Percentiles rank a stretch among this genome's conserved stretches.
Conservation (phyloP, 352 stramenopile genomes). For the Globisporangium acanthophoron region DNA sequence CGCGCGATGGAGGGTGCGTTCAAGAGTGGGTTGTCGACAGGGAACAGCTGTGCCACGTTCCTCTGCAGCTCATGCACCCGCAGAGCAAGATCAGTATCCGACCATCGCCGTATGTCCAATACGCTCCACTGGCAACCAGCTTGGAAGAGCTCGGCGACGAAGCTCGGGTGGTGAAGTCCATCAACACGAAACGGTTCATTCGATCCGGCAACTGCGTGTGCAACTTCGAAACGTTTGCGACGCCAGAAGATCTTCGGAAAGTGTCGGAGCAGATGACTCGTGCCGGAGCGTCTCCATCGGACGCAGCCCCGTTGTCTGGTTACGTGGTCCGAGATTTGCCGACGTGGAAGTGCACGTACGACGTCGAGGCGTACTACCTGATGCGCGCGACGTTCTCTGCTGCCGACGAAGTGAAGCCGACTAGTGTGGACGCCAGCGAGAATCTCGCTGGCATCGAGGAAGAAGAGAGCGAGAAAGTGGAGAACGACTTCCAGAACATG, state of each 20-base stretch:
- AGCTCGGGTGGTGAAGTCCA: constrained; percentile 53
- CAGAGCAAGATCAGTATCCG: constrained; percentile 86
- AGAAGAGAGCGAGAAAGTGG: constrained; percentile 63
- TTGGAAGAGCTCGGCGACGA: constrained; percentile 79
- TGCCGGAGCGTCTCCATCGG: constrained; percentile 21
- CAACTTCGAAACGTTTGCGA: constrained; percentile 76
- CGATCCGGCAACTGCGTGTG: constrained; percentile 69
- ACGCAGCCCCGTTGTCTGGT: constrained; percentile 49
- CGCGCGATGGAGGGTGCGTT: constrained; percentile 65
- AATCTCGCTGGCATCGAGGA: constrained; percentile 37
- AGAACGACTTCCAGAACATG: constrained; percentile 77
- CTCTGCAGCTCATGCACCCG: constrained; percentile 78
- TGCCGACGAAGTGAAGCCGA: constrained; percentile 36
- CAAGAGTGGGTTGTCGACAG: constrained; percentile 84
- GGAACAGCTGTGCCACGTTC: constrained; percentile 76
- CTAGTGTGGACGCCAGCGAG: constrained; percentile 6
- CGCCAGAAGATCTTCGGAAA: constrained; percentile 58
- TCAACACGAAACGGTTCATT: constrained; percentile 81
- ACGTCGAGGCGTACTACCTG: constrained; percentile 84
- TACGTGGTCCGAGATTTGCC: constrained; percentile 83
- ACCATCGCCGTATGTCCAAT: constrained; percentile 80
- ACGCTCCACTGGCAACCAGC: constrained; percentile 73
- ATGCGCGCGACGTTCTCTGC: constrained; percentile 80
- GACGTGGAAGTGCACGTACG: constrained; percentile 85
- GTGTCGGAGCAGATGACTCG: constrained; percentile 26